Evolutionary conservation across 2,329 filamentous ascomycete genomes (phyloP).

Genomic region (Ceratocystis cubensis): DNA sequence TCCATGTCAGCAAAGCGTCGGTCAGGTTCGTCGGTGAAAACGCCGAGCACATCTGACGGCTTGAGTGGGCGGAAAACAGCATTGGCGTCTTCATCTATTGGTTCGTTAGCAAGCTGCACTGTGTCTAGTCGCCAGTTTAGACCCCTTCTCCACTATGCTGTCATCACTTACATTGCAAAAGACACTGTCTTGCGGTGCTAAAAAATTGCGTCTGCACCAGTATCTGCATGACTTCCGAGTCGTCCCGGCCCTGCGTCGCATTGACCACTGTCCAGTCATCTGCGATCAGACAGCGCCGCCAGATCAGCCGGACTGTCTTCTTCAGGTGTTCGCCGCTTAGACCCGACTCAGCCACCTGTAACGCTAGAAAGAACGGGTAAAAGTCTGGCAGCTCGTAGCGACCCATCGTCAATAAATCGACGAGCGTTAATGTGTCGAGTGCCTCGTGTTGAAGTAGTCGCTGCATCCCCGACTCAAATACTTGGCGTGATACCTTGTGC

Average conservation of each 20-base stretch:
- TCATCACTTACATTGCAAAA: slow-evolving; percentile 48
- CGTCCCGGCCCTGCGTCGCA: slow-evolving; percentile 61
- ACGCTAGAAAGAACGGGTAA: slow-evolving; percentile 61
- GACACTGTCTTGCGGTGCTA: slow-evolving; percentile 50
- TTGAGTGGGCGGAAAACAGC: slow-evolving; percentile 35
- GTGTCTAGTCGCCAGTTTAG: slow-evolving; percentile 26
- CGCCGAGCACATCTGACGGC: slow-evolving; percentile 45
- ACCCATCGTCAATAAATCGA: slow-evolving; percentile 72
- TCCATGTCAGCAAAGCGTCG: slow-evolving; percentile 48
- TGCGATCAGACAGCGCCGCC: slow-evolving; percentile 72
- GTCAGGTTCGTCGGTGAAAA: slow-evolving; percentile 49
- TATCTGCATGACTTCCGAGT: slow-evolving; percentile 50
- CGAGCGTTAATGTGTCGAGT: slow-evolving; percentile 51
- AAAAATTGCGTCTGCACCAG: slow-evolving; percentile 57
- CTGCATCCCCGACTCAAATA: slow-evolving; percentile 59
- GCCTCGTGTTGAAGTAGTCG: slow-evolving; percentile 59
- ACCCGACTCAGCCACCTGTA: slow-evolving; percentile 46
- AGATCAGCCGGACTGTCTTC: slow-evolving; percentile 53
- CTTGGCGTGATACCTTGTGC: slow-evolving; percentile 51
- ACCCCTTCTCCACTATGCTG: neutral
- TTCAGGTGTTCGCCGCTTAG: slow-evolving; percentile 44
- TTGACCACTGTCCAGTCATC: slow-evolving; percentile 79
- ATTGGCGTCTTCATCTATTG: slow-evolving; percentile 31
- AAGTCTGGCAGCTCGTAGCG: slow-evolving; percentile 20
- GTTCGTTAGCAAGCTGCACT: slow-evolving; percentile 6